Base-by-base conservation (phyloP, 73 alveolate species). In the Durusdinium trenchii region DNA sequence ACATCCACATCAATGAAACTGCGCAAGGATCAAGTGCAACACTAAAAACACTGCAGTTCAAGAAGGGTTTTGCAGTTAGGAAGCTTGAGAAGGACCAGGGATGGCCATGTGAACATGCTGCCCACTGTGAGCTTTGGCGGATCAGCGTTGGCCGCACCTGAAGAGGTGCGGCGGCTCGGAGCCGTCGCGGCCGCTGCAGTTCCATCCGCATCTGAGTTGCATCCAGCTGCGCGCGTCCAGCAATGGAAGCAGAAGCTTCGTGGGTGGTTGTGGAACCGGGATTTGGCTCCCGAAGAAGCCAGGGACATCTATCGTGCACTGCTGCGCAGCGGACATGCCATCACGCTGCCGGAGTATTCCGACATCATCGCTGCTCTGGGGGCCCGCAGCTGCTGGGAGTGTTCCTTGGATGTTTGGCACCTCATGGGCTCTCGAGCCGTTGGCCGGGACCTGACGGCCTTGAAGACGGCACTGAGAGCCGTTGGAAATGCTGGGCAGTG, bases 331-430 rank as follows among this genome's bases (percentile, higher is more conserved):
- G 97, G 87, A 0, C 87, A 91, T 35, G 40, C 64, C 48, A 87
- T 46, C 35, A 69, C 78, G 3, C 46, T 67, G 45, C 47, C 87
- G 35, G 97, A 91, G 89, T 69, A 46, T 32, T 67, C 97, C 32
- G 97, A 91, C 30, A 78, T 91, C 28, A 43, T 91, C 30, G 97
- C 97, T 5, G 93, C 93, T 16, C 75, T 83, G 52, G 93, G 93
- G 52, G 93, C 93, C 36, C 93, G 93, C n/a, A 50, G 93, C 50
- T 91, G 97, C 43, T 91, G 97, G 97, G 89, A 91, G 36, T 86
- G 52, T 20, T 86, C 76, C 16, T 43, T 91, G 23, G 38, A 12
- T 38, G 61, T 69, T 47, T 91, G 97, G 97, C 45, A 52, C 75
- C 60, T 46, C 69, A 67, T 83, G 93, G 93, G 36, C 26, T 50